Base-by-base conservation (phyloP, 371 early-diverging fungal genomes). In the Actinomortierella ambigua region DNA sequence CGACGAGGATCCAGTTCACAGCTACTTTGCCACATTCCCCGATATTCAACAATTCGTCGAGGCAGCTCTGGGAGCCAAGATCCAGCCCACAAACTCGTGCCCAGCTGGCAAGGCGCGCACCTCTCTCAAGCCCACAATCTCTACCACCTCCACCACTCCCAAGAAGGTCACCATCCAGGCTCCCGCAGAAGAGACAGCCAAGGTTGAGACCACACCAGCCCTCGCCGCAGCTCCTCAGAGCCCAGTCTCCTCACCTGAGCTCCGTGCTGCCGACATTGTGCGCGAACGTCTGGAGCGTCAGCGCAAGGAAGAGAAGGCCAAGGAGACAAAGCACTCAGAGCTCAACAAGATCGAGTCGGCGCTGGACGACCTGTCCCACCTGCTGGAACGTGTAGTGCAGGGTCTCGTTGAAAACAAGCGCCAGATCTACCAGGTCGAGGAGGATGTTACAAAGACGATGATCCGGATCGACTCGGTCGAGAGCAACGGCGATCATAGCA, bases 381-480 rank as follows among this genome's bases (percentile, higher is more conserved):
- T 64, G 34, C 43, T 70, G 43, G 50, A 64, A 20, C 57, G 57
- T 44, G 61, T 75, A 42, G 13, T 67, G 3, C 34, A 54, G 0
- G 75, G 75, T 2, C 56, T 50, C 1, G 61, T 63, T 52, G 2
- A 47, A 15, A 63, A 75, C 50, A 69, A 69, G 58, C 67, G 57
- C 42, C 65, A 55, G 44, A 60, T 70, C 49, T 50, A 64, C n/a
- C 24, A 46, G 50, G 65, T 65, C 11, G 70, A 70, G 43, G 70
- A 70, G 58, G 61, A 65, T 50, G 3, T 70, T 58, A 70, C 55
- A 50, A 64, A 61, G 58, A 50, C 70, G 22, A 70, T 70, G 70
- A 28, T 70, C 57, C 39, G 48, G 18, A 57, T 70, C 27, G 70
- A 70, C 52, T 56, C 70, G 41, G 52, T 70, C 34, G 58, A 61